A percentile compares a stretch with the other conserved stretches of the same genome.
phyloP scores from a whole-genome alignment of 306 rosid species.

The Sphenostylis stenocarpa region DNA sequence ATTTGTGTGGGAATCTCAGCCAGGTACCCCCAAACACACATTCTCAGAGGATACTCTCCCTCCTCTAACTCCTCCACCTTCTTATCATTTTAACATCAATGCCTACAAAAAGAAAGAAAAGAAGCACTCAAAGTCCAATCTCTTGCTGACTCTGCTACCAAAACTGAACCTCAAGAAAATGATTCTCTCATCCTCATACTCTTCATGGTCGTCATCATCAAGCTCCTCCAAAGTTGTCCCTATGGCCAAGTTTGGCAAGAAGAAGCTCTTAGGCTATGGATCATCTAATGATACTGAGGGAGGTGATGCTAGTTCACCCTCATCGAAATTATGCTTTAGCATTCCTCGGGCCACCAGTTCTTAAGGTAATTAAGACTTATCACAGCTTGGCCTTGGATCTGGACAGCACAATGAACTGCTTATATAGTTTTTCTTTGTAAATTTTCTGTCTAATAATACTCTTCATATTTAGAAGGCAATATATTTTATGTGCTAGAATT shows the following conservation, averaged over 20 bases:
- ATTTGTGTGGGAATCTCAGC: conserved; percentile 82
- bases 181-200: neutral
- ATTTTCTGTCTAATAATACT: neutral
- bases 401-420: neutral
- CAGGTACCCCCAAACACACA: conserved; percentile 75
- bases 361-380: neutral
- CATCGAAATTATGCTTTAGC: conserved; percentile 58
- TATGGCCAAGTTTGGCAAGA: neutral
- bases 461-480: conserved; percentile 12
- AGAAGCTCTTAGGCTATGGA: conserved; percentile 41
- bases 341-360: conserved; percentile 28
- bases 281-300: conserved; percentile 51
- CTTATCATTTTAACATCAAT: conserved; percentile 42
- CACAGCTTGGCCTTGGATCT: conserved; percentile 9
- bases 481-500: neutral
- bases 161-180: conserved; percentile 46
- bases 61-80: conserved; percentile 89
- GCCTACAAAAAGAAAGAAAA: conserved; percentile 29
- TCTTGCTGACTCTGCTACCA: conserved; percentile 34
- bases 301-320: conserved; percentile 40
- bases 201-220: conserved; percentile 25
- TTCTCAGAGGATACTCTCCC: conserved; percentile 53
- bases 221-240: conserved; percentile 36
- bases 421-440: conserved; percentile 18
- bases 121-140: conserved; percentile 48